Percentiles rank a stretch among this genome's conserved stretches.
Conservation (phyloP, 2,329 filamentous ascomycete species). For the Hypoxylon sp. region DNA sequence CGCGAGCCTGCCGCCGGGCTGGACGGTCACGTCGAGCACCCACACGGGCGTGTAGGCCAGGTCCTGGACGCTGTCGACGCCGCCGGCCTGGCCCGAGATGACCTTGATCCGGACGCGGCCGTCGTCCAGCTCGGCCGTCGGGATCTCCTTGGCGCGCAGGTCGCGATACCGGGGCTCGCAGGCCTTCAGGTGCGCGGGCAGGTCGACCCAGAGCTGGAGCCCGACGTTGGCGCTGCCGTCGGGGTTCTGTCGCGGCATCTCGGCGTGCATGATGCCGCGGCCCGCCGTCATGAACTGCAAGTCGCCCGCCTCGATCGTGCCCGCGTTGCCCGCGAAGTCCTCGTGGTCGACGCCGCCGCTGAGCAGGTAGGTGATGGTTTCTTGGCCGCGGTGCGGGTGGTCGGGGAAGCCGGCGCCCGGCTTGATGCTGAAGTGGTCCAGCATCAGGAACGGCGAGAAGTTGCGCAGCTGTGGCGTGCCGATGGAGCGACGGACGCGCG, state of each 20-base stretch:
- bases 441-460: conserved; percentile 94
- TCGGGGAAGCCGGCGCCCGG: conserved; percentile 90
- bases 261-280: conserved; percentile 89
- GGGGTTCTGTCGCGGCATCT: conserved; percentile 85
- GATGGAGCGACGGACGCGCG: conserved; percentile 85
- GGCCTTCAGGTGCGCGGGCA: conserved; percentile 81
- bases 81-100: conserved; percentile 85
- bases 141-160: conserved; percentile 80
- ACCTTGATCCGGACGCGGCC: conserved; percentile 84
- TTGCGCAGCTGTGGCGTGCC: conserved; percentile 84
- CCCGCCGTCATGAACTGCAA: conserved; percentile 98
- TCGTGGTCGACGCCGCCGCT: conserved; percentile 63
- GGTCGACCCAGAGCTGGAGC: conserved; percentile 94
- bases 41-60: conserved; percentile 97
- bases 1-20: conserved; percentile 78
- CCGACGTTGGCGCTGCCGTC: conserved; percentile 84
- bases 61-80: conserved; percentile 86
- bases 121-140: conserved; percentile 73
- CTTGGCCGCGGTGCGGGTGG: conserved; percentile 83
- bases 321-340: conserved; percentile 58
- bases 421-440: conserved; percentile 87
- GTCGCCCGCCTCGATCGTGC: conserved; percentile 86
- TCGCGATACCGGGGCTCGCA: conserved; percentile 95
- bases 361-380: conserved; percentile 73
- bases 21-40: conserved; percentile 84